Percentiles rank a stretch among this genome's conserved stretches.
Conservation (phyloP, 495 filamentous ascomycete genomes). For the Aspergillus diversus region DNA sequence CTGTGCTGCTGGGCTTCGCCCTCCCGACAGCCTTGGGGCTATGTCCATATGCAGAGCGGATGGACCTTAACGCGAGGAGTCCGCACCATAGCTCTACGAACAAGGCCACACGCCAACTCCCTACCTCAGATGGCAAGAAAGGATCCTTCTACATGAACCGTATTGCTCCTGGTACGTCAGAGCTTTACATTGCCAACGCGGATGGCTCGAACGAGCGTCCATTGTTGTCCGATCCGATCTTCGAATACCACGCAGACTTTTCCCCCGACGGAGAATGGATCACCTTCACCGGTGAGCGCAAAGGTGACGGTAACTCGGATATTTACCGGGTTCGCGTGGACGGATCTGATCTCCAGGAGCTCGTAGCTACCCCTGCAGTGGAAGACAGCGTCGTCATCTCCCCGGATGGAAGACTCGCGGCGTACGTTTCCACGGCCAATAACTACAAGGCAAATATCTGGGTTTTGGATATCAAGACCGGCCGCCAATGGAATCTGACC, state of each 20-base stretch:
- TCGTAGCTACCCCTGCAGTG: slow-evolving; percentile 27
- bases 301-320: slow-evolving; percentile 37
- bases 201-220: slow-evolving; percentile 37
- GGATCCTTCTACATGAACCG: slow-evolving; percentile 39
- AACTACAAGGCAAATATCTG: slow-evolving; percentile 32
- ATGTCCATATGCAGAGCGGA: background rate
- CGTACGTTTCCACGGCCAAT: slow-evolving; percentile 34
- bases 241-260: slow-evolving; percentile 42
- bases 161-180: slow-evolving; percentile 35
- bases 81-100: background rate
- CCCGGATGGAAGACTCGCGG: slow-evolving; percentile 30
- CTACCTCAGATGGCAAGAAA: slow-evolving; percentile 18
- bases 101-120: background rate
- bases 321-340: slow-evolving; percentile 33
- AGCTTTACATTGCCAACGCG: slow-evolving; percentile 37
- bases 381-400: slow-evolving; percentile 35
- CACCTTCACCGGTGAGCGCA: slow-evolving; percentile 34
- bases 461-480: slow-evolving; percentile 32
- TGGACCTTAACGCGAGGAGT: background rate
- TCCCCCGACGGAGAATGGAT: slow-evolving; percentile 38
- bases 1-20: slow-evolving; percentile 1
- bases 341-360: slow-evolving; percentile 29
- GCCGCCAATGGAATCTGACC: slow-evolving; percentile 32
- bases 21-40: background rate
- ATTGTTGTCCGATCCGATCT: slow-evolving; percentile 32